Evolutionary conservation across 2,329 filamentous ascomycete genomes (phyloP).

Genomic region (Neonectria punicea): DNA sequence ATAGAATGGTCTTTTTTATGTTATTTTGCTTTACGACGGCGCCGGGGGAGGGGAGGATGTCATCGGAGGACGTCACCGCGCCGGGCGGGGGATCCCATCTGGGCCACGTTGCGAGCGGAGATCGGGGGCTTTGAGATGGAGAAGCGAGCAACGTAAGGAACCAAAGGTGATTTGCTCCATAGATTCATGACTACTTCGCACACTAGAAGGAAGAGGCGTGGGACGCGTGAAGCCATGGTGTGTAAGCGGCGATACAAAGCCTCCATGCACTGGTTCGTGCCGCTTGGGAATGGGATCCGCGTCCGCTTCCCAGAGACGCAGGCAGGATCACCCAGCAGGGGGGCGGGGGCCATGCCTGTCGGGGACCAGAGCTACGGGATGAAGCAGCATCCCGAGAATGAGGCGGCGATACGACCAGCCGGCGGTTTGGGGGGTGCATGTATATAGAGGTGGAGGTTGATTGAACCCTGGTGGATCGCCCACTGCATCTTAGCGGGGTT

Average conservation of each 20-base stretch:
- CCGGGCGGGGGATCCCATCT: constrained; percentile 27
- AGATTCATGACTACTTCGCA: no score
- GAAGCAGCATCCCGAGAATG: constrained; percentile 24
- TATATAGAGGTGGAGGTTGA: no score
- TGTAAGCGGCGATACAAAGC: no score
- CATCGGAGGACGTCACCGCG: constrained; percentile 3
- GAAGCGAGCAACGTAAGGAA: neutral
- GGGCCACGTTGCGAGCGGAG: constrained; percentile 32
- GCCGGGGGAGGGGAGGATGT: neutral
- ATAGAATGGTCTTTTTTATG: neutral
- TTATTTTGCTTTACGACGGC: neutral
- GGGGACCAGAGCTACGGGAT: constrained; percentile 36
- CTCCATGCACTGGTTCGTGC: no score
- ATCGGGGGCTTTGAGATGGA: constrained; percentile 4
- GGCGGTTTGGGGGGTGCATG: neutral
- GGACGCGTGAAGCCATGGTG: no score
- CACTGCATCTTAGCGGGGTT: neutral
- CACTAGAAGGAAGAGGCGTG: no score
- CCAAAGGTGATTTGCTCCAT: neutral
- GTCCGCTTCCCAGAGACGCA: neutral
- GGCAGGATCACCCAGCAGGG: constrained; percentile 3
- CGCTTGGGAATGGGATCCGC: constrained; percentile 1
- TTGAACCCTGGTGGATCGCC: neutral
- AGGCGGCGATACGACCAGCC: constrained; percentile 22
- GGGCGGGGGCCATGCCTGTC: constrained; percentile 37